Percentiles rank a stretch among this genome's conserved stretches.
Evolutionary conservation across 768 basidiomycete genomes (phyloP).

Genomic region (Rhodotorula taiwanensis): DNA sequence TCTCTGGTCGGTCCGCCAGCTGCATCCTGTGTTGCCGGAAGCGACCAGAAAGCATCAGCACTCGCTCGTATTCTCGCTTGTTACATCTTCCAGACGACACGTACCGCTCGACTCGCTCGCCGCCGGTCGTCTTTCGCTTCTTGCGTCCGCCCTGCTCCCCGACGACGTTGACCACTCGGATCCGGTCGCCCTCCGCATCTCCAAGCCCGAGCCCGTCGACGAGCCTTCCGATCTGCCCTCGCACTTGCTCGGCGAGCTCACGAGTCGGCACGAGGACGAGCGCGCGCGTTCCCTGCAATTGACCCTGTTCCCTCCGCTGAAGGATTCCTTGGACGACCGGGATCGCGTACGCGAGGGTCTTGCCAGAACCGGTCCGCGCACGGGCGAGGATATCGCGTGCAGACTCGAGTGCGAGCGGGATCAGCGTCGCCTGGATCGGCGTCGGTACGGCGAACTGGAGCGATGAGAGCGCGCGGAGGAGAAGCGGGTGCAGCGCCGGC

Average conservation of each 20-base stretch:
- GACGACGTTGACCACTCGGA: conserved; percentile 68
- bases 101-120: conserved; percentile 44
- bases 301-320: conserved; percentile 23
- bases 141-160: conserved; percentile 42
- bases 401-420: conserved; percentile 82
- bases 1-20: conserved; percentile 66
- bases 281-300: conserved; percentile 53
- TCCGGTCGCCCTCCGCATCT: conserved; percentile 53
- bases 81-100: conserved; percentile 21
- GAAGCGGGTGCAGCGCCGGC: conserved; percentile 36
- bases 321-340: conserved; percentile 85
- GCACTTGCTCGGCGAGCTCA: conserved; percentile 87
- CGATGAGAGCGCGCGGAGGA: conserved; percentile 83
- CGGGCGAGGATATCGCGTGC: conserved; percentile 79
- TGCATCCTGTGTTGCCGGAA: conserved; percentile 53
- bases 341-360: conserved; percentile 91
- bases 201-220: conserved; percentile 57
- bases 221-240: conserved; percentile 59
- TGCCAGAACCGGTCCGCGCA: conserved; percentile 91
- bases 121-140: conserved; percentile 34
- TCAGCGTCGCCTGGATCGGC: conserved; percentile 80
- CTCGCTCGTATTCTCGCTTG: too few relatives aligned
- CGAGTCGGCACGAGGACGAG: conserved; percentile 62
- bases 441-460: conserved; percentile 85
- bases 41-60: too few relatives aligned